Evolutionary conservation across 169 alveolate genomes (phyloP).

Genomic region (Plasmodium gallinaceum): DNA sequence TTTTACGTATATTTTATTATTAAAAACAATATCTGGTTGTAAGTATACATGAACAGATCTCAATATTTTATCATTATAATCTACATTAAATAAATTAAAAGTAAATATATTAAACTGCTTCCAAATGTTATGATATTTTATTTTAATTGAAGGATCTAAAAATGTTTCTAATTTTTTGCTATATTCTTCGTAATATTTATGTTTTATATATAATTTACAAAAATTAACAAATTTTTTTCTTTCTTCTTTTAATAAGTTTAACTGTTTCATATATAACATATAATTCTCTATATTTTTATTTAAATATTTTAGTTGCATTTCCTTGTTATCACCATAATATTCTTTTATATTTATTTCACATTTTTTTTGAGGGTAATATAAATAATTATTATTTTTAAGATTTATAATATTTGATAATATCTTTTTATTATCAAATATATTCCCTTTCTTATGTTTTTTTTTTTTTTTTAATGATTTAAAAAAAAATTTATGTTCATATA

Average conservation of each 20-base stretch:
- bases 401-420: not conserved
- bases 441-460: not conserved
- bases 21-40: constrained; percentile 73
- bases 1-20: constrained; percentile 22
- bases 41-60: constrained; percentile 40
- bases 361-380: not conserved
- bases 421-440: not conserved
- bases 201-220: constrained; percentile 34
- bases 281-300: constrained; percentile 26
- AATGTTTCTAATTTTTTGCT: constrained; percentile 32
- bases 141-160: constrained; percentile 51
- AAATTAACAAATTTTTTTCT: constrained; percentile 64
- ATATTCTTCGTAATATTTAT: constrained; percentile 29
- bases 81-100: constrained; percentile 57
- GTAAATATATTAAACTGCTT: constrained; percentile 33
- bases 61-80: constrained; percentile 42
- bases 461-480: not conserved
- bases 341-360: constrained; percentile 13
- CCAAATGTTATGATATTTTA: constrained; percentile 61
- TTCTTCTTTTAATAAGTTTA: constrained; percentile 25
- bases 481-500: not conserved
- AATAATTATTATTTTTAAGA: not conserved
- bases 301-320: constrained; percentile 13
- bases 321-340: constrained; percentile 3
- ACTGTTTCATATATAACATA: constrained; percentile 9